Base-by-base conservation (phyloP, 805 yeast genomes). In the Phaffomyces opuntiae region DNA sequence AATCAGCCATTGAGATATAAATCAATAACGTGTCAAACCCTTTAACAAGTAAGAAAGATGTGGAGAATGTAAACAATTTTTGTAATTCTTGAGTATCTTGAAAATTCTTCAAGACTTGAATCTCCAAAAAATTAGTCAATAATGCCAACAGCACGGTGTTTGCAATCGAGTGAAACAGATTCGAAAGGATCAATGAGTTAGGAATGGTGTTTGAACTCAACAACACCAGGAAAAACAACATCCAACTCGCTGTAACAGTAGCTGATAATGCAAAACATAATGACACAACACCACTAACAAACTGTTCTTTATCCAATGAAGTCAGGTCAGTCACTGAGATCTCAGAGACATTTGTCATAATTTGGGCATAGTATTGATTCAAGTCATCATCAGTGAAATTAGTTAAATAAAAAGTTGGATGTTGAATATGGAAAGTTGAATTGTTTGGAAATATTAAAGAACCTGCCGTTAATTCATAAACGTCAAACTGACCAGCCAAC, bases 221-320 rank as follows among this genome's bases (percentile, higher is more conserved):
- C 19, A 75, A 56, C 38, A 83, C 66, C 32, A 84, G 62, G 16
- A 83, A 49, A 42, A 82, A 64, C 25, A 87, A 66, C 78, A 85
- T 78, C 95, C 95, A 87, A 26, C 81, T 69, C 14, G 82, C 73
- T 7, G 78, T 77, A 49, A 79, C 77, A 17, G 77, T 67, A 0
- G 81, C 77, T 45, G 78, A 70, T 5, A 74, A 57, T n/a, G 74
- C 73, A 61, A 77, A 80, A 38, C 75, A 63, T 4, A 80, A 63
- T 37, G 72, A 60, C 3, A 72, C 59, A 39, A 70, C 66, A 14
- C 77, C 67, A 24, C 62, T 59, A 5, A 54, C 49, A 44, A 72
- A 73, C 1, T 54, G 47, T 45, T 72, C 75, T 45, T 59, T 65
- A 38, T 48, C 48, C 42, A 39, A 34, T 13, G 46, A 31, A 1